Evolutionary conservation across 2,329 filamentous ascomycete genomes (phyloP), one percentile per base, ranked within the genome.

Genomic region (Albifimbria verrucaria): DNA sequence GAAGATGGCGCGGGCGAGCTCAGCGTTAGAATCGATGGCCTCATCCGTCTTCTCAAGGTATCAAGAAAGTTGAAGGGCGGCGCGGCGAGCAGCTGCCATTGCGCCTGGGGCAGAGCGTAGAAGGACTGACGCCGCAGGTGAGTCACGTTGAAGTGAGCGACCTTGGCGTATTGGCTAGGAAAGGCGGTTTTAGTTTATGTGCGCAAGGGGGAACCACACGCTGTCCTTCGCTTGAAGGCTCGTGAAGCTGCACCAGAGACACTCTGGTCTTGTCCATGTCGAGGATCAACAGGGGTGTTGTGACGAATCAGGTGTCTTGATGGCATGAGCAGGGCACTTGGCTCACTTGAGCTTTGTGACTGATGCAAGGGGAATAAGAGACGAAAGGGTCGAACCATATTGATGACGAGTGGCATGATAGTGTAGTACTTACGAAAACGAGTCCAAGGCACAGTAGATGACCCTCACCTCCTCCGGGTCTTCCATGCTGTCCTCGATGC

Each of bases 111-210:
- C 6, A 99, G 79, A 9, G 92, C 89, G 69, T 97, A 99, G 72
- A 99, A 97, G 15, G 91, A 88, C 70, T 94, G 92, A 24, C 95
- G 86, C 21, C 94, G 87, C 18, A 92, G 81, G 70, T 97, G 93
- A 4, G 93, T 97, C 58, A 89, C 87, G 70, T 96, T 95, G 74
- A 89, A 89, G 69, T 97, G 93, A 5, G 92, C 89, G 22, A 86
- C 83, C 63, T 87, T 88, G 58, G 89, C 87, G 69, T 97, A 97
- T 72, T 92, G 89, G 51, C 91, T 95, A 61, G 32, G 47, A 48
- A 41, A 21, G 24, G 57, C 12, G 12, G 26, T 12, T 5, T 39
- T n/a, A 39, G 32, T 15, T 12, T 39, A n/a, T n/a, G n/a, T n/a
- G n/a, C n/a, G n/a, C n/a, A n/a, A n/a, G n/a, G n/a, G n/a, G n/a